Evolutionary conservation across 345 rosid genomes (phyloP), one percentile per base, ranked within the genome.

Genomic region (Dipteronia dyeriana): DNA sequence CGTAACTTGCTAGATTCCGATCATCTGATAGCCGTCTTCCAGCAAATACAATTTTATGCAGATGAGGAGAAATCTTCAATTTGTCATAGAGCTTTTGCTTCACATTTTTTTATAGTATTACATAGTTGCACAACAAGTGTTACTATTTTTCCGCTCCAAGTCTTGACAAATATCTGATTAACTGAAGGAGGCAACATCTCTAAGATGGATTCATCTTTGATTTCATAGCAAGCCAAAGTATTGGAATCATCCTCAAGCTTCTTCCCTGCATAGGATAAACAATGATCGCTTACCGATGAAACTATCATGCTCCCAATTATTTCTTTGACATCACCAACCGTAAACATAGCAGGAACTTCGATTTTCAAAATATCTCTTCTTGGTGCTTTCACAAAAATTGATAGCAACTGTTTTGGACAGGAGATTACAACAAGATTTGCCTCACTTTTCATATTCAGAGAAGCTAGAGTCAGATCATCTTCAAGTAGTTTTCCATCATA

Each of bases 81-180:
- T 76, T 83, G 54, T 73, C 17, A 34, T 43, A 76, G 13, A 79
- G n/a, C 74, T 60, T 73, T 13, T 10, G 29, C 75, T 81, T 83
- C 68, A 87, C 73, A 39, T 73, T 68, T 31, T 31, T 45, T 3
- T 22, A 76, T n/a, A 12, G 82, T 83, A 9, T 76, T 20, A n/a
- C 7, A 34, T 31, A 25, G 61, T n/a, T 70, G 11, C 53, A 83
- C 86, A 70, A 78, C 63, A n/a, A 87, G 84, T n/a, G 84, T 78
- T 7, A 83, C 5, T 39, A 80, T 84, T 66, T 79, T 76, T 41
- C 87, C 82, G 22, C 31, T 75, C 83, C 86, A 81, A 12, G 75
- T 54, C 68, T 54, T 83, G 10, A 85, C 84, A 70, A 82, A 87
- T 75, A 80, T 66, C 70, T 79, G 90, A 79, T 26, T 26, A 26